phyloP scores from a whole-genome alignment of 176 grass and related monocot species.

The Triticum timopheevii region DNA sequence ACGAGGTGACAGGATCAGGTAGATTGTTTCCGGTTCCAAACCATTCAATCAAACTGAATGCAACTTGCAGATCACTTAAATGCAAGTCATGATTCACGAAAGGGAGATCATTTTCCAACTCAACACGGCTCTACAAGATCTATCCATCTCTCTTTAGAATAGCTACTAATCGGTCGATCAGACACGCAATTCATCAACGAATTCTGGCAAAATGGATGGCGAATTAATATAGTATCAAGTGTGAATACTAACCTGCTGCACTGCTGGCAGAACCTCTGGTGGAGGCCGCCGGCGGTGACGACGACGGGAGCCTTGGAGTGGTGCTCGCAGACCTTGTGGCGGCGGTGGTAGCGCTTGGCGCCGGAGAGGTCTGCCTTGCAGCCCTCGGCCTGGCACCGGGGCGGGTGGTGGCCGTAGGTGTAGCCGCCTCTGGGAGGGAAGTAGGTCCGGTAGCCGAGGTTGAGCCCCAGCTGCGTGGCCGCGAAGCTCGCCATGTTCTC shows the following conservation, averaged over 20 bases:
- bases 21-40: not conserved
- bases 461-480: slow-evolving; percentile 60
- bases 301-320: slow-evolving; percentile 73
- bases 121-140: not conserved
- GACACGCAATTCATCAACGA: not conserved
- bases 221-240: not conserved
- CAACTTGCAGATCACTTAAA: slow-evolving; percentile 10
- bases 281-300: slow-evolving; percentile 57
- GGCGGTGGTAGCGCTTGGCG: slow-evolving; percentile 74
- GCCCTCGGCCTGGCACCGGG: slow-evolving; percentile 70
- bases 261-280: slow-evolving; percentile 87
- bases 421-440: slow-evolving; percentile 54
- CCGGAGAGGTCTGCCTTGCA: slow-evolving; percentile 76
- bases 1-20: not conserved
- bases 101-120: not conserved
- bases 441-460: slow-evolving; percentile 65
- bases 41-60: not conserved
- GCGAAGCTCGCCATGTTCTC: slow-evolving; percentile 65
- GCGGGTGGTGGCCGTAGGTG: slow-evolving; percentile 61
- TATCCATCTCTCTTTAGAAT: not conserved
- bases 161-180: not conserved
- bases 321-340: slow-evolving; percentile 85
- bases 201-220: not conserved
- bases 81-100: not conserved
- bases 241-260: slow-evolving; percentile 63